Base-by-base conservation (phyloP, 306 rosid genomes). In the Purshia tridentata region DNA sequence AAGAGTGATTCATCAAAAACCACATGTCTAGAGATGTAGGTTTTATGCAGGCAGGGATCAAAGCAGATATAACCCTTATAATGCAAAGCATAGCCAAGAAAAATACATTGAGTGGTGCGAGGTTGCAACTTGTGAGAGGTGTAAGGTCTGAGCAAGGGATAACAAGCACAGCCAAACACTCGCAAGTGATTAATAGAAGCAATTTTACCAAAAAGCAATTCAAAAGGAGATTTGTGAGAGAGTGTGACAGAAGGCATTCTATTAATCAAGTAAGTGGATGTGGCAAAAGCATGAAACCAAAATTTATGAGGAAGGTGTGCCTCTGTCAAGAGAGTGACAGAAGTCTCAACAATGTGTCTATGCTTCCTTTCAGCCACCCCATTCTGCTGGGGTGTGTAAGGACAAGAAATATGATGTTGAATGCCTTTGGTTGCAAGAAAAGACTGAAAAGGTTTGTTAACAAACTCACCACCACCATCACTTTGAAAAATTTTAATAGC, bases 41-140 rank as follows among this genome's bases (percentile, higher is more conserved):
- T 1, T 4, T 0, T 44, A 0, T 44, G 6, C n/a, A n/a, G 46
- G 9, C 1, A 0, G 10, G 2, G n/a, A n/a, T n/a, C n/a, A n/a
- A n/a, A n/a, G n/a, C n/a, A n/a, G n/a, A n/a, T n/a, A n/a, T n/a
- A n/a, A n/a, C n/a, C n/a, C n/a, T n/a, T n/a, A n/a, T n/a, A n/a
- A n/a, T n/a, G n/a, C n/a, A n/a, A n/a, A 6, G 46, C 46, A 44
- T 44, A 44, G 46, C 46, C 46, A 6, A 44, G 46, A 44, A 44
- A 44, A 6, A 44, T 6, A 44, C 46, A 44, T 1, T 7, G 6
- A 6, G 10, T 6, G 8, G 46, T 44, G 6, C 8, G 6, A 0
- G 46, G 46, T 3, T 44, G 46, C 6, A 44, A 9, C 8, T 44
- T 44, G 9, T 44, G 8, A 6, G 46, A 0, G 8, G 6, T 44